These are phyloP conservation scores for Melanogaster broomeanus DNA, from an alignment of 768 basidiomycete genomes.

Conservation along the genomic window DNA sequence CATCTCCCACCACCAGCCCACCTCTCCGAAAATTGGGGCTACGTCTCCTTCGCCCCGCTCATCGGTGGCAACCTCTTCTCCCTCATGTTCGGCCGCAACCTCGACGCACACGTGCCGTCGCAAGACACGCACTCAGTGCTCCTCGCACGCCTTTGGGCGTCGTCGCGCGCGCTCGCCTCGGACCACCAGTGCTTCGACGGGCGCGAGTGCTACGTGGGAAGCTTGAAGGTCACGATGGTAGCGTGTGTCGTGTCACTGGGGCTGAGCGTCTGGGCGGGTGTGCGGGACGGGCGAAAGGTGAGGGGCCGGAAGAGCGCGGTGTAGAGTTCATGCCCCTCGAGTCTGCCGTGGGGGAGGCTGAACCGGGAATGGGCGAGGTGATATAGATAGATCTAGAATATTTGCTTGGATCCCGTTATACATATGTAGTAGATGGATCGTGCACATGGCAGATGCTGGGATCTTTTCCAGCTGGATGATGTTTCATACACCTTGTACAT, in stretches of 20 bases:
- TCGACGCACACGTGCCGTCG: slow-evolving; percentile 64
- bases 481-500: too few species aligned
- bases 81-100: slow-evolving; percentile 76
- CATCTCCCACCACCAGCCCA: slow-evolving; percentile 43
- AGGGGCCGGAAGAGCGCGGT: too few species aligned
- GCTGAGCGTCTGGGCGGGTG: slow-evolving; percentile 39
- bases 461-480: too few species aligned
- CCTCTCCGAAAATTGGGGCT: slow-evolving; percentile 89
- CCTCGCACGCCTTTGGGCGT: not conserved
- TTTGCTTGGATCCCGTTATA: too few species aligned
- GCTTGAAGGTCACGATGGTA: slow-evolving; percentile 48
- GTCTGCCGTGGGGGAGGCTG: too few species aligned
- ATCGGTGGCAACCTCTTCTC: slow-evolving; percentile 84
- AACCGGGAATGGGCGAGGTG: too few species aligned
- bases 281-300: slow-evolving; percentile 29
- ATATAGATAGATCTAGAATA: too few species aligned
- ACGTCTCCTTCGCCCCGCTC: slow-evolving; percentile 69
- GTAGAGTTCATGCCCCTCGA: too few species aligned
- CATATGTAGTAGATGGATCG: too few species aligned
- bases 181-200: slow-evolving; percentile 57
- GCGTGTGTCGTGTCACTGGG: slow-evolving; percentile 38
- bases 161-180: slow-evolving; percentile 21
- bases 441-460: too few species aligned
- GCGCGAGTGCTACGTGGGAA: slow-evolving; percentile 58
- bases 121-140: slow-evolving; percentile 1